A percentile compares a stretch with the other conserved stretches of the same genome.
These are phyloP conservation scores for Xylaria digitata DNA, from an alignment of 2,329 filamentous ascomycete species.

Conservation along the genomic window DNA sequence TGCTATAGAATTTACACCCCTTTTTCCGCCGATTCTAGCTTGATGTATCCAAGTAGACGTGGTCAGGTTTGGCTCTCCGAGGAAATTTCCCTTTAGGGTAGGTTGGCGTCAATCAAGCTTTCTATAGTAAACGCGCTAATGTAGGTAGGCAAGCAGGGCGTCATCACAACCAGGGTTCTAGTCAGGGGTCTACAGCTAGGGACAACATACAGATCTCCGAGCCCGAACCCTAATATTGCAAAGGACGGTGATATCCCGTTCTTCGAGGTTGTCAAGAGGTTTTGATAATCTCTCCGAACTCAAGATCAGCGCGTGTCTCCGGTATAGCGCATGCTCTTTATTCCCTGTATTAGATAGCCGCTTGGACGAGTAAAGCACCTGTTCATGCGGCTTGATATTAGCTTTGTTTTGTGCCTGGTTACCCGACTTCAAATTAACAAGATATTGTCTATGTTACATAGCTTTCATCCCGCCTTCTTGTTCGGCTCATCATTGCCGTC, in stretches of 20 bases:
- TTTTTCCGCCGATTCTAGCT: background rate
- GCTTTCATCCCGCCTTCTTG: background rate
- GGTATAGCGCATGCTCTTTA: background rate
- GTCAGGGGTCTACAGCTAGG: background rate
- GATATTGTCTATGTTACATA: background rate
- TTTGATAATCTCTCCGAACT: constrained; percentile 9
- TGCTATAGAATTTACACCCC: background rate
- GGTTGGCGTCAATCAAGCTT: constrained; percentile 24
- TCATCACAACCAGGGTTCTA: constrained; percentile 2
- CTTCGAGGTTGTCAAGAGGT: background rate
- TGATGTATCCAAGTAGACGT: background rate
- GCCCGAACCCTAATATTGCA: background rate
- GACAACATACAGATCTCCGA: background rate
- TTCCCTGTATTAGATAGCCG: background rate
- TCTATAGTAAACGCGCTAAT: constrained; percentile 23
- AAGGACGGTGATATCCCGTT: constrained; percentile 2
- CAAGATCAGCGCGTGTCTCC: constrained; percentile 4
- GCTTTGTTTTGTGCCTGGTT: constrained; percentile 4
- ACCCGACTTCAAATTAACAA: constrained; percentile 20
- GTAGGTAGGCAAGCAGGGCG: background rate
- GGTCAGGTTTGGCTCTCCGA: background rate
- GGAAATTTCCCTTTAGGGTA: constrained; percentile 19
- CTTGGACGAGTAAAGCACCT: background rate
- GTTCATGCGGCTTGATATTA: constrained; percentile 15
- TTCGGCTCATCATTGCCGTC: constrained; percentile 13